These are phyloP conservation scores for Rosa persica DNA, from an alignment of 306 rosid genomes.

Conservation along the genomic window DNA sequence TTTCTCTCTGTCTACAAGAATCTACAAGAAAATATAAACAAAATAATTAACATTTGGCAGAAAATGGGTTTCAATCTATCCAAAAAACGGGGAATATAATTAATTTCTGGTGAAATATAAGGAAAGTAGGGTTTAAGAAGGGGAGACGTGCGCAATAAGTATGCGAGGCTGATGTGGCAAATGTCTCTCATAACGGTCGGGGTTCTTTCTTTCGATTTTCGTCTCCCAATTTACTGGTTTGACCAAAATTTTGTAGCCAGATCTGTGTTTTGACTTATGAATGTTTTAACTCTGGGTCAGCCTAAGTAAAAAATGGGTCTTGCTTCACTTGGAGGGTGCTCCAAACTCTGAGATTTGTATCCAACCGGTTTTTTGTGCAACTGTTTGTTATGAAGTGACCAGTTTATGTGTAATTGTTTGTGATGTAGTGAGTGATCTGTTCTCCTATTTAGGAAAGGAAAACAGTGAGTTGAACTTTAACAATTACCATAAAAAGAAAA, in stretches of 20 bases:
- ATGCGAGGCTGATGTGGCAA: conserved; percentile 14
- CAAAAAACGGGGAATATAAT: neutral
- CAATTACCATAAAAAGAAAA: neutral
- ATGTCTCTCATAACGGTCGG: conserved; percentile 16
- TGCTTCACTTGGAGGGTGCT: neutral
- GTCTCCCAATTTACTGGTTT: neutral
- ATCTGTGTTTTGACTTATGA: neutral
- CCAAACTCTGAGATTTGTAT: neutral
- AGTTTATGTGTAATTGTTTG: neutral
- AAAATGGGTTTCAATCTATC: neutral
- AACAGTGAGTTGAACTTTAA: neutral
- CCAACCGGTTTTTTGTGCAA: neutral
- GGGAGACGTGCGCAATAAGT: neutral
- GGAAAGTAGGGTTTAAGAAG: neutral
- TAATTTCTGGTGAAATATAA: neutral
- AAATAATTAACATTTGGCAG: neutral
- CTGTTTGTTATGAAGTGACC: neutral
- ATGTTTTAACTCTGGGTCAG: neutral
- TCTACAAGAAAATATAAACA: neutral
- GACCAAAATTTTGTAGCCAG: neutral
- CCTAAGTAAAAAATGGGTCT: neutral
- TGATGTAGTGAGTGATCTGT: neutral
- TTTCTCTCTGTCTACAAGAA: neutral
- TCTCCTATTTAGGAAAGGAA: neutral
- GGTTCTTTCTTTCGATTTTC: neutral